A percentile compares a stretch with the other conserved stretches of the same genome.
These are phyloP conservation scores for Gamarada debralockiae DNA, from an alignment of 495 filamentous ascomycete species.

Conservation along the genomic window DNA sequence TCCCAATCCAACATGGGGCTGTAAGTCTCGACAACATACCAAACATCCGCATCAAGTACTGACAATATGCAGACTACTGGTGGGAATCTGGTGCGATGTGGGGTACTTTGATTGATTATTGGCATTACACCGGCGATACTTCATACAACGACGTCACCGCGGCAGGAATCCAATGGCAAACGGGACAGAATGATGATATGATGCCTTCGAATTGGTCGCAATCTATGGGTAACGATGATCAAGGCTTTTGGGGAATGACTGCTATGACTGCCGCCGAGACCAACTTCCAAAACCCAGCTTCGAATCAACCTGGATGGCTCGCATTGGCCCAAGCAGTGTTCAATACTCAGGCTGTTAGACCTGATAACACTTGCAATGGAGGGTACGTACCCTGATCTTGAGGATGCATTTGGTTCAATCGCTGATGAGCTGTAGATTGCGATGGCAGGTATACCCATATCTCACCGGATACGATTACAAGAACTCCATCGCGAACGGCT, in stretches of 20 bases:
- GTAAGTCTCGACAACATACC: constrained; percentile 35
- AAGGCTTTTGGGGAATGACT: constrained; percentile 68
- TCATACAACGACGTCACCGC: constrained; percentile 62
- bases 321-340: constrained; percentile 66
- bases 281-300: constrained; percentile 68
- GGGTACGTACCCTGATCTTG: constrained; percentile 63
- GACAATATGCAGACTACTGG: constrained; percentile 49
- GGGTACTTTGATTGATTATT: constrained; percentile 73
- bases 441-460: constrained; percentile 79
- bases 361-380: constrained; percentile 72
- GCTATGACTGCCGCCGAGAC: constrained; percentile 67
- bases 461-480: constrained; percentile 87
- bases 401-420: constrained; percentile 52
- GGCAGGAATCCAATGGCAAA: constrained; percentile 65
- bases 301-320: constrained; percentile 70
- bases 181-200: constrained; percentile 62
- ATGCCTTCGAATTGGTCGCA: constrained; percentile 46
- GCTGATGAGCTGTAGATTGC: constrained; percentile 66
- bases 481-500: constrained; percentile 82
- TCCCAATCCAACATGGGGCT: constrained; percentile 39
- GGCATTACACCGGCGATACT: constrained; percentile 68
- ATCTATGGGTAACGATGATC: constrained; percentile 82
- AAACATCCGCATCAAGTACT: background rate
- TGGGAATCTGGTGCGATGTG: constrained; percentile 77
- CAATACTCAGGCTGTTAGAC: constrained; percentile 51